Base-by-base conservation (phyloP, 768 basidiomycete genomes). In the Chiua virens region DNA sequence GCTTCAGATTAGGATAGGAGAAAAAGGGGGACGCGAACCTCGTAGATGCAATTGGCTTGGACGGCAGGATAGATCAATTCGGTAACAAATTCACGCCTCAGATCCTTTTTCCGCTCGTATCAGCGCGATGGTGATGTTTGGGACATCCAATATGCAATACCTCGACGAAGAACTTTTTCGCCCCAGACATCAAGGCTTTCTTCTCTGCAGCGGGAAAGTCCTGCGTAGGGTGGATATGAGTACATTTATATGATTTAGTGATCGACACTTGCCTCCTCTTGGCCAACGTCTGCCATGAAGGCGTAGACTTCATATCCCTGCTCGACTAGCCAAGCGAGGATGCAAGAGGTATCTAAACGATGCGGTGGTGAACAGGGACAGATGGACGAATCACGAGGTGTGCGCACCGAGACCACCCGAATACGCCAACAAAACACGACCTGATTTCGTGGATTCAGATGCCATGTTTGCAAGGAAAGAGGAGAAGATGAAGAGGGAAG, bases 1-100 rank as follows among this genome's bases (percentile, higher is more conserved):
- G 5, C 2, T 17, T 49, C 30, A 54, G 44, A 53, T 47, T 21
- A 13, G n/a, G 49, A 49, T 45, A 8, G 17, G 23, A 11, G 20
- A 8, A 0, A 6, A 18, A 14, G 11, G 8, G n/a, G 8, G 46
- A 44, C 13, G 59, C 74, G 27, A 34, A 89, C 92, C 79, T 99
- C 97, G 74, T 99, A 99, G 73, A 98, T 98, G 74, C 88, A 89
- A 73, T 99, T 99, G 54, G 92, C 93, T 74, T 99, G 97, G 14
- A 99, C 85, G 39, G 97, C 96, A 22, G 97, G 97, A 72, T 96
- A 98, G 68, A 99, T 98, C 58, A 98, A 81, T 67, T 98, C 90
- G 40, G 87, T 92, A 43, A 99, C 80, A 63, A 99, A 98, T 72
- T 99, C 97, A 55, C 87, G 83, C 69, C 86, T 94, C 63, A 98